phyloP scores from a whole-genome alignment of 2,329 filamentous ascomycete species.

The Curvularia eragrostidis region DNA sequence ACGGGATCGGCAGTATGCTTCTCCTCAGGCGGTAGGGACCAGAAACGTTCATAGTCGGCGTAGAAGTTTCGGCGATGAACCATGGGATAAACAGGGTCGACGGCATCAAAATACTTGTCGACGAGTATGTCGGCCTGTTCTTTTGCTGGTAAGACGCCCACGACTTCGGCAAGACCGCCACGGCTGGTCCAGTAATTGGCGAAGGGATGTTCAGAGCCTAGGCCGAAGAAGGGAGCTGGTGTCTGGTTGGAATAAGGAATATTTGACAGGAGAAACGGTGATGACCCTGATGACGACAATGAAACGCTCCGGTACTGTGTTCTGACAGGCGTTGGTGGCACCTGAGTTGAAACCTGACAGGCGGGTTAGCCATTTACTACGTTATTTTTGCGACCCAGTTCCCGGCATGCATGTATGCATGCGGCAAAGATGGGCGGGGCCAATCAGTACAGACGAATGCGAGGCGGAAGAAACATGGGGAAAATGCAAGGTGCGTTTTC shows the following conservation, averaged over 20 bases:
- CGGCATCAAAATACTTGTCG: slow-evolving; percentile 62
- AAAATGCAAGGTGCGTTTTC: background rate
- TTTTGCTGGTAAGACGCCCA: slow-evolving; percentile 77
- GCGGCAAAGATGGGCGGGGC: background rate
- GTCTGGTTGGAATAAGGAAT: slow-evolving; percentile 74
- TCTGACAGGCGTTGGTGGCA: slow-evolving; percentile 39
- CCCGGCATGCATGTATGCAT: background rate
- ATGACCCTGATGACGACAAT: slow-evolving; percentile 51
- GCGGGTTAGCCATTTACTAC: background rate
- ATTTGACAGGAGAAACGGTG: slow-evolving; percentile 69
- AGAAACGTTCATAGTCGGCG: slow-evolving; percentile 79
- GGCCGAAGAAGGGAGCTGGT: slow-evolving; percentile 80
- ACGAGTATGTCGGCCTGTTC: slow-evolving; percentile 74
- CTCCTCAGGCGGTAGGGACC: slow-evolving; percentile 66
- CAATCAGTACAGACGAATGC: background rate
- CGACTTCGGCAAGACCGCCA: slow-evolving; percentile 76
- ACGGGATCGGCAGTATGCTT: slow-evolving; percentile 69
- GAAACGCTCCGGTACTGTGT: slow-evolving; percentile 43
- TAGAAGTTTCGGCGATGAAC: slow-evolving; percentile 77
- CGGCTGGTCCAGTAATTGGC: slow-evolving; percentile 86
- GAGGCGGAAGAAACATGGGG: background rate
- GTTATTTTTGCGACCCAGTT: too few relatives aligned
- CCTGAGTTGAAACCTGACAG: slow-evolving; percentile 19
- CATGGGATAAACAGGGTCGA: slow-evolving; percentile 84
- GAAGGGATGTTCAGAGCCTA: slow-evolving; percentile 79